Conservation (phyloP, 176 grass and related monocot genomes). For the Phyllostachys edulis region DNA sequence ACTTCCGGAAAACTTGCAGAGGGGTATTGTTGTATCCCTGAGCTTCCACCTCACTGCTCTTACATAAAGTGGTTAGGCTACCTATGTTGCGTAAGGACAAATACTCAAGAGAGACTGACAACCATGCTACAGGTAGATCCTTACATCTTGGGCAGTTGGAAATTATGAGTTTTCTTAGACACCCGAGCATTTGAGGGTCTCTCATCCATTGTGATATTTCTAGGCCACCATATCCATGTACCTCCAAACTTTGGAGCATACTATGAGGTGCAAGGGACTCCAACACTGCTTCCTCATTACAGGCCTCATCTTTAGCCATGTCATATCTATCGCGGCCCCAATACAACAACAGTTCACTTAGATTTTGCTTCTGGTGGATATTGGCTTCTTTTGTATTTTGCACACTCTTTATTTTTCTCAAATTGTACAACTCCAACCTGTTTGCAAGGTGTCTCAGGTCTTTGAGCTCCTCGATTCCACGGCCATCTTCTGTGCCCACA, state of each 20-base stretch:
- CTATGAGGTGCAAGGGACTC: background rate
- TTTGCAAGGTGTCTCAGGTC: background rate
- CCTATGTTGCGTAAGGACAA: fast-evolving
- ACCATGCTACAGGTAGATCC: background rate
- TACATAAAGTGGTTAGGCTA: background rate
- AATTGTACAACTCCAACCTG: conserved; percentile 7
- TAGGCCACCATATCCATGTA: background rate
- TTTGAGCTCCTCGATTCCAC: conserved; percentile 21
- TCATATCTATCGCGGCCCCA: background rate
- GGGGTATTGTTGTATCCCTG: background rate
- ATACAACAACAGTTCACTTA: background rate
- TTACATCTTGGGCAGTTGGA: background rate
- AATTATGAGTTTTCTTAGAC: background rate
- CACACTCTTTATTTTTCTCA: background rate
- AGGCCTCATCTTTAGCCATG: no score
- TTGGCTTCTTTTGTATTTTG: background rate
- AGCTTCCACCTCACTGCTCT: background rate
- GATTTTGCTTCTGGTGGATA: conserved; percentile 1
- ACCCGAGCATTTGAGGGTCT: background rate
- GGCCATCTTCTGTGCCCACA: background rate
- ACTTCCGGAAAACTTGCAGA: background rate
- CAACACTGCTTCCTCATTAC: background rate
- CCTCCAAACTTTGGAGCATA: background rate
- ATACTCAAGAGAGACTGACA: background rate
- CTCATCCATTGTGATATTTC: conserved; percentile 21